phyloP scores from a whole-genome alignment of 805 yeast genomes.

The Candida endomychidarum region DNA sequence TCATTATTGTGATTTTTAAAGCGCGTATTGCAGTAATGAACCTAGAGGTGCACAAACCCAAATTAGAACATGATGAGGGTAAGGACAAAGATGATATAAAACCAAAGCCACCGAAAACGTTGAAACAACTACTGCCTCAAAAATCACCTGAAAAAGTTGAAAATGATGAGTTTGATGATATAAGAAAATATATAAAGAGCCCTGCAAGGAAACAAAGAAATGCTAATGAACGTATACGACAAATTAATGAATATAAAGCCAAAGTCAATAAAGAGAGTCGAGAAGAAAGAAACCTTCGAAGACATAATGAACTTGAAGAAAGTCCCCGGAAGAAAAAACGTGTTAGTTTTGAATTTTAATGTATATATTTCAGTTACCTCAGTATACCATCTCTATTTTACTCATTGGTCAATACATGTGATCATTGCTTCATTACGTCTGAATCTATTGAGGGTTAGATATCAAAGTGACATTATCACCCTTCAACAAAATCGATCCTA shows the following conservation, averaged over 20 bases:
- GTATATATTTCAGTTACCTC: not conserved
- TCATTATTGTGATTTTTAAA: conserved; percentile 3
- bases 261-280: conserved; percentile 28
- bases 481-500: conserved; percentile 79
- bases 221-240: conserved; percentile 18
- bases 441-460: conserved; percentile 17
- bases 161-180: not conserved
- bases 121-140: not conserved
- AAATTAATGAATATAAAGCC: conserved; percentile 27
- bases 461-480: conserved; percentile 93
- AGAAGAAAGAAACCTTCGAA: conserved; percentile 18
- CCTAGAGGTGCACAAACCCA: not conserved
- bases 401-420: too few species aligned
- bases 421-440: not conserved
- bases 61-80: not conserved
- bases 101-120: not conserved
- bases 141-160: not conserved
- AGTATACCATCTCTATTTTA: too few species aligned
- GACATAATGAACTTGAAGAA: conserved; percentile 11
- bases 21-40: conserved; percentile 1
- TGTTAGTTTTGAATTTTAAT: conserved; percentile 24
- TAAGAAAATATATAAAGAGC: conserved; percentile 3
- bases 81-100: not conserved
- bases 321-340: conserved; percentile 24
- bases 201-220: conserved; percentile 17